Base-by-base conservation (phyloP, 1,284 basidiomycete species). In the Phellopilus nigrolimitatus region DNA sequence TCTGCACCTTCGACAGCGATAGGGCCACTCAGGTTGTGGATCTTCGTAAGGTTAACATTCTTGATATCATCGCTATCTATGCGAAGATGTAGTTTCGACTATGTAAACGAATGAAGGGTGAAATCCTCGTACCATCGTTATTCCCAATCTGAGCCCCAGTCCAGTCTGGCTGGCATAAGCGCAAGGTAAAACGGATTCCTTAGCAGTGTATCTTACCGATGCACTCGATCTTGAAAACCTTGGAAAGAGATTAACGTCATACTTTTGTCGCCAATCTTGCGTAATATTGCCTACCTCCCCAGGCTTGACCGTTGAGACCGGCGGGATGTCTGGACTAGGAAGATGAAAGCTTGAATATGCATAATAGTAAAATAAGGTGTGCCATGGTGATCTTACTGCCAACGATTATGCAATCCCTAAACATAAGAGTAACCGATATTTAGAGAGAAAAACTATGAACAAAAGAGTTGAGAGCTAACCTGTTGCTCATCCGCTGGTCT, bases 1-100 rank as follows among this genome's bases (percentile, higher is more conserved):
- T 88, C 79, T 1, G 88, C 82, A 6, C 83, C 84, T 55, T 87
- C 82, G 13, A 90, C 77, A 0, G 77, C 80, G 51, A 91, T 75
- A 0, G 88, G 88, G 0, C 88, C 88, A 1, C 83, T 82, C 17
- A 91, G 72, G 60, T 90, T 83, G 62, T 90, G 88, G 28, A 84
- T 68, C 60, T 79, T 78, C 12, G 74, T 78, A 31, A 88, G 67
- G 58, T 88, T 79, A 47, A 86, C 73, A 52, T 83, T 72, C 61
- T 71, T 77, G 55, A 89, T 70, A 59, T 88, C 86, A 61, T 89
- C 86, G 59, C 78, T 80, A 54, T 60, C 81, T 84, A 49, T 4
- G 8, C 19, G 22, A 19, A 39, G 28, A 5, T 31, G 5, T 4
- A 27, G 27, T 3, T 17, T 31, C 15, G 31, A 10, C 1, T 17